Base-by-base conservation (phyloP, 2,329 filamentous ascomycete species). In the Penicillium polonicum region DNA sequence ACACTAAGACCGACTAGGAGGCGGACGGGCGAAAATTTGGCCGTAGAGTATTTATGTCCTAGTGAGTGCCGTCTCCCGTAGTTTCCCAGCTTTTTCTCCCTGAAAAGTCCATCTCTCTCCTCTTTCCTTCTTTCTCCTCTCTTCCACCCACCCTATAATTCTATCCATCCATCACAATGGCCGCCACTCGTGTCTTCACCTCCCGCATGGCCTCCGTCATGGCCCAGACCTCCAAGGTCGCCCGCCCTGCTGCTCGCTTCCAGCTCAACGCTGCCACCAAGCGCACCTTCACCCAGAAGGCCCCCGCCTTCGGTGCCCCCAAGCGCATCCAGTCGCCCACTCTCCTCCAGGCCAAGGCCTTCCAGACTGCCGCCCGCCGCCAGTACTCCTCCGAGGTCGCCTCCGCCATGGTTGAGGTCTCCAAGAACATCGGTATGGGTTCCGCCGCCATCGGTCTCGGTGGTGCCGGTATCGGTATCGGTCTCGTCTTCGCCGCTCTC, bases 381-480 rank as follows among this genome's bases (percentile, higher is more conserved):
- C 85, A 87, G 78, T 92, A 92, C 88, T 91, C 88, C 75, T 92
- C 89, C 75, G 89, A 92, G 87, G 90, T 92, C 80, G 89, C 89
- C 82, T 61, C 72, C 84, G 89, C 89, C 80, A 88, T 92, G 83
- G 89, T 92, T 78, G 88, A 92, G 85, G 89, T 91, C 82, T 92
- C 89, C 80, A 89, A 91, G 86, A 92, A 92, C 88, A 79, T 92
- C 75, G 89, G 89, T 85, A 92, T 92, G 89, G 89, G 89, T 81
- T 83, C 87, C 72, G 91, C 91, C 75, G 91, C 91, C 83, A 92
- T 95, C 77, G 91, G 91, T 89, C 89, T 95, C 75, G 90, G 89
- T 77, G 89, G 89, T 88, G 89, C 90, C 77, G 89, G 90, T 91
- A 91, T 94, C 80, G 91, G 91, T 90, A 95, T 94, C 82, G 91